Base-by-base conservation (phyloP, 176 grass and related monocot species). In the Aegilops longissima region DNA sequence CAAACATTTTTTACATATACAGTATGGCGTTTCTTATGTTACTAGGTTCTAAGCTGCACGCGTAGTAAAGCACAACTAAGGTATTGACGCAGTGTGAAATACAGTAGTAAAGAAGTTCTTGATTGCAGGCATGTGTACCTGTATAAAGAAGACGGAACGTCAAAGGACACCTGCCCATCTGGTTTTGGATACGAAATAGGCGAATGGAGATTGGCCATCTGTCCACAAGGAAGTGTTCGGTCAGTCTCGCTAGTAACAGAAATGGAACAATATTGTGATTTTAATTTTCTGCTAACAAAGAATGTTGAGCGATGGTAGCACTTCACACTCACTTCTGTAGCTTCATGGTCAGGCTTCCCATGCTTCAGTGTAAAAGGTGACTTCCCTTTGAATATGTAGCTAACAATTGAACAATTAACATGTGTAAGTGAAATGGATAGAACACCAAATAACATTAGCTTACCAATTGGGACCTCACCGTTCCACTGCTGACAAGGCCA, bases 401-500 rank as follows among this genome's bases (percentile, higher is more conserved):
- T 98, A 92, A 67, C 47, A 81, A 74, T 47, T 64, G 49, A 82
- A 76, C 49, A 77, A 38, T 3, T 58, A 64, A 86, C 45, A 83
- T 69, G 24, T 59, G 30, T 94, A 24, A 91, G 49, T 4, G 38
- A 82, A 82, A 61, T 20, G 20, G 81, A 51, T 18, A 73, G 6
- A 86, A 72, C 73, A 83, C 56, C 18, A 3, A 83, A 29, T 66
- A 87, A 85, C 24, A 40, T 47, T 20, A 84, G 45, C 16, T 61
- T 84, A 78, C 51, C 36, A 75, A 82, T 36, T 81, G 59, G 77
- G 47, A 54, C 6, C 63, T 93, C 82, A 98, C 96, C 52, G 96
- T 84, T 98, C 96, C 80, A 98, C 45, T 93, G 93, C 96, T 88
- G 96, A 98, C 21, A 98, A 86, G 74, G 88, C 90, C 88, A 98